Evolutionary conservation across 441 rosid genomes (phyloP).

Genomic region (Mallotus repandus): DNA sequence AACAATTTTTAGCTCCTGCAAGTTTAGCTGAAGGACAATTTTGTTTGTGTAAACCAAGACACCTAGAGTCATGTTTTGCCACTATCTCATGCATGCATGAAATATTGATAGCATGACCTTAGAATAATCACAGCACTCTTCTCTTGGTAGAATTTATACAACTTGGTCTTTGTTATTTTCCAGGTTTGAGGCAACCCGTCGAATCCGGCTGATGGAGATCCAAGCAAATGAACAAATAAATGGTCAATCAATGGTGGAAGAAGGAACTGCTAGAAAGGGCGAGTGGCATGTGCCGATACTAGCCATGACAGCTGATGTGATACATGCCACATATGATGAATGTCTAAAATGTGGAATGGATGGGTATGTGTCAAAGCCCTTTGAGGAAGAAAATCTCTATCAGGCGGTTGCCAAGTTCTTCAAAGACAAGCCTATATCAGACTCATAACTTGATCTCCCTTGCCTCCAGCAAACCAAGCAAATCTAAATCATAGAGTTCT

Average conservation of each 20-base stretch:
- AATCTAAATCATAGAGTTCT: constrained; percentile 7
- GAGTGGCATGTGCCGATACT: constrained; percentile 61
- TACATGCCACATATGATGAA: constrained; percentile 61
- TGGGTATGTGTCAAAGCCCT: constrained; percentile 78
- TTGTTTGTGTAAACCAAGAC: no score
- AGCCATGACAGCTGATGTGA: constrained; percentile 82
- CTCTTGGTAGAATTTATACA: not conserved
- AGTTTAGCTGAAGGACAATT: not conserved
- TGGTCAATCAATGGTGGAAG: constrained; percentile 30
- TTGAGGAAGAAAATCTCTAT: constrained; percentile 79
- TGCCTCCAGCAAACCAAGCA: constrained; percentile 5
- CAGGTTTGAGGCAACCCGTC: constrained; percentile 89
- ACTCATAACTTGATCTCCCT: constrained; percentile 13
- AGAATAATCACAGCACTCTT: not conserved
- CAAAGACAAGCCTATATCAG: constrained; percentile 43
- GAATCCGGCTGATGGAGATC: constrained; percentile 70
- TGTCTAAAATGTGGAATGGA: constrained; percentile 73
- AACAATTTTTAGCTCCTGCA: not conserved
- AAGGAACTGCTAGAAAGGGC: constrained; percentile 18
- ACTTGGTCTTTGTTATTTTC: constrained; percentile 1
- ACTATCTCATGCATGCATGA: not conserved
- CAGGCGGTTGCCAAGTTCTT: constrained; percentile 71
- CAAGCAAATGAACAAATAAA: constrained; percentile 52
- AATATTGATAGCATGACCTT: not conserved
- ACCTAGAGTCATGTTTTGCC: not conserved